Evolutionary conservation across 2,329 filamentous ascomycete genomes (phyloP).

Genomic region (Nemania bipapillata): DNA sequence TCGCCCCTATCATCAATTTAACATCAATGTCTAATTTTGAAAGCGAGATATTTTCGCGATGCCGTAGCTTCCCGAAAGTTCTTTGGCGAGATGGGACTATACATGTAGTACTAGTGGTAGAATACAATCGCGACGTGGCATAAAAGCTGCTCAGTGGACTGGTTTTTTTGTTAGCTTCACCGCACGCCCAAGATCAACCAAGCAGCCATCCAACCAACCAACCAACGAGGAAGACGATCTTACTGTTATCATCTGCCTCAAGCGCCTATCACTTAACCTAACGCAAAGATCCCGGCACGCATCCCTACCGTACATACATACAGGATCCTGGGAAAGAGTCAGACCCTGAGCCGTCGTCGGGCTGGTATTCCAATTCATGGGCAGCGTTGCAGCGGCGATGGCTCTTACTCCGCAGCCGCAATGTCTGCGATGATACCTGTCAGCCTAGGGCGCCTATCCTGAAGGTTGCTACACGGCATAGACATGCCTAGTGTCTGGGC

Average conservation of each 20-base stretch:
- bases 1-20: neutral
- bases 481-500: neutral
- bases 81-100: neutral
- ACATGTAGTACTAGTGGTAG: neutral
- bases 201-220: neutral
- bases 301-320: neutral
- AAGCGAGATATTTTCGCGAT: neutral
- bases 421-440: neutral
- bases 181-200: neutral
- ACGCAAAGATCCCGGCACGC: neutral
- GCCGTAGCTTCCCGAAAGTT: neutral
- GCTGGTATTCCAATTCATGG: neutral
- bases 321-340: neutral
- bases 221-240: neutral
- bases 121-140: neutral
- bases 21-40: neutral
- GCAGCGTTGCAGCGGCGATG: neutral
- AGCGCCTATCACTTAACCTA: neutral
- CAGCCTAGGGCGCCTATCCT: neutral
- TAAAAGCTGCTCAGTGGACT: neutral
- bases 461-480: neutral
- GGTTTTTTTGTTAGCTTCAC: neutral
- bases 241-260: neutral
- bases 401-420: neutral
- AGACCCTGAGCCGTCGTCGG: neutral